phyloP scores from a whole-genome alignment of 371 early-diverging fungal genomes.

The Nematocida sp. region DNA sequence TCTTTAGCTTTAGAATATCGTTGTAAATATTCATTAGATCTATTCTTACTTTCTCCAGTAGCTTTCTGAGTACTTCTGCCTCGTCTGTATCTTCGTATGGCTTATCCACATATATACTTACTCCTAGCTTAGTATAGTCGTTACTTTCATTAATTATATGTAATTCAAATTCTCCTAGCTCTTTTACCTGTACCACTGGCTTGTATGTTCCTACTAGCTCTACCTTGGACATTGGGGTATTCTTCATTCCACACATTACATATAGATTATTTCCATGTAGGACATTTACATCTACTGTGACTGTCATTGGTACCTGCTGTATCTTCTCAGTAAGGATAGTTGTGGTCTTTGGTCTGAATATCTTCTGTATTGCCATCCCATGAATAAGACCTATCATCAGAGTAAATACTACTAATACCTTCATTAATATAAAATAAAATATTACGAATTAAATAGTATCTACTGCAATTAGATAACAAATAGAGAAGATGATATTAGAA shows the following conservation, averaged over 20 bases:
- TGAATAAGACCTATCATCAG: slow-evolving; percentile 3
- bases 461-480: too few species aligned
- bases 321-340: slow-evolving; percentile 22
- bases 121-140: slow-evolving; percentile 4
- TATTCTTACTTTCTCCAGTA: slow-evolving; percentile 32
- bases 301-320: slow-evolving; percentile 12
- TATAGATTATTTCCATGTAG: slow-evolving; percentile 15
- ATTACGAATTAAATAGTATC: background rate
- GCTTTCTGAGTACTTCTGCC: slow-evolving; percentile 44
- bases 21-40: slow-evolving; percentile 47
- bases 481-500: too few species aligned
- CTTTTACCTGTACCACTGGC: slow-evolving; percentile 8
- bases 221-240: background rate
- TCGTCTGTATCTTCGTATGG: slow-evolving; percentile 47
- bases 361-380: slow-evolving; percentile 42
- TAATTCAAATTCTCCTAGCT: slow-evolving; percentile 42
- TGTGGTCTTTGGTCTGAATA: slow-evolving; percentile 23
- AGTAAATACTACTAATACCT: background rate
- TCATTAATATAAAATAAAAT: slow-evolving; percentile 49
- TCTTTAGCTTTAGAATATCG: slow-evolving; percentile 43
- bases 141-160: slow-evolving; percentile 10
- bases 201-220: slow-evolving; percentile 26
- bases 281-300: slow-evolving; percentile 24
- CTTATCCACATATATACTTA: slow-evolving; percentile 36
- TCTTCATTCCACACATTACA: slow-evolving; percentile 13